These are phyloP conservation scores for Alternaria sp. DNA, from an alignment of 2,329 filamentous ascomycete genomes.

Conservation along the genomic window DNA sequence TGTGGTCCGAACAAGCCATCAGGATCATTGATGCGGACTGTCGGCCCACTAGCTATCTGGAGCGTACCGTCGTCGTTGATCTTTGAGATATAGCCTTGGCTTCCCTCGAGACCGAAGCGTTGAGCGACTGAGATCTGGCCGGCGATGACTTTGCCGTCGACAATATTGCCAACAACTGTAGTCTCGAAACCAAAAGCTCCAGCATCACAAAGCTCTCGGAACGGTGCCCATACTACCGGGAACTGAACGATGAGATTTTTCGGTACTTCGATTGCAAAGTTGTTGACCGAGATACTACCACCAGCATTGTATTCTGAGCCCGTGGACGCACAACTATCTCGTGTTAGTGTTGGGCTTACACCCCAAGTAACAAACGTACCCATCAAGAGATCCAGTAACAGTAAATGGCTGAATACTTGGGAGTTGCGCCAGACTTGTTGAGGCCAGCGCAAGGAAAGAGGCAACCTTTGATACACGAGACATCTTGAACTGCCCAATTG, in stretches of 20 bases:
- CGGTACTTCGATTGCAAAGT: slow-evolving; percentile 57
- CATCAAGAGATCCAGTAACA: slow-evolving; percentile 40
- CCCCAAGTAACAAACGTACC: slow-evolving; percentile 22
- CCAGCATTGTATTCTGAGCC: slow-evolving; percentile 54
- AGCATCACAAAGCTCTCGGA: slow-evolving; percentile 38
- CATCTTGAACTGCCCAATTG: slow-evolving; percentile 20
- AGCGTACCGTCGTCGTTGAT: slow-evolving; percentile 49
- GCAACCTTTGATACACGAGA: slow-evolving; percentile 24
- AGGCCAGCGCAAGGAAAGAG: slow-evolving; percentile 30
- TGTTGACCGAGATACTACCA: slow-evolving; percentile 57
- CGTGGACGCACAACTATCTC: slow-evolving; percentile 27
- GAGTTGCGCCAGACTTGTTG: slow-evolving; percentile 29
- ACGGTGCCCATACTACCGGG: slow-evolving; percentile 58
- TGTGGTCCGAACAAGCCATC: slow-evolving; percentile 53
- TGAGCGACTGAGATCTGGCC: slow-evolving; percentile 49
- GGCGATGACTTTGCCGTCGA: slow-evolving; percentile 49
- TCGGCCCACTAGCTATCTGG: slow-evolving; percentile 50
- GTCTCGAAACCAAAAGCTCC: slow-evolving; percentile 34
- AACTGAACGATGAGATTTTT: slow-evolving; percentile 62
- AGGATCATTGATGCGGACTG: slow-evolving; percentile 56
- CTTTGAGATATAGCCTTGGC: slow-evolving; percentile 48
- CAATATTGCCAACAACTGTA: slow-evolving; percentile 52
- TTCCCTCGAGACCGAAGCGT: slow-evolving; percentile 49
- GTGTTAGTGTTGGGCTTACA: slow-evolving; percentile 4
- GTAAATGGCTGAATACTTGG: slow-evolving; percentile 35